Evolutionary conservation across 768 basidiomycete genomes (phyloP).

Genomic region (Rhodotorula graminis): DNA sequence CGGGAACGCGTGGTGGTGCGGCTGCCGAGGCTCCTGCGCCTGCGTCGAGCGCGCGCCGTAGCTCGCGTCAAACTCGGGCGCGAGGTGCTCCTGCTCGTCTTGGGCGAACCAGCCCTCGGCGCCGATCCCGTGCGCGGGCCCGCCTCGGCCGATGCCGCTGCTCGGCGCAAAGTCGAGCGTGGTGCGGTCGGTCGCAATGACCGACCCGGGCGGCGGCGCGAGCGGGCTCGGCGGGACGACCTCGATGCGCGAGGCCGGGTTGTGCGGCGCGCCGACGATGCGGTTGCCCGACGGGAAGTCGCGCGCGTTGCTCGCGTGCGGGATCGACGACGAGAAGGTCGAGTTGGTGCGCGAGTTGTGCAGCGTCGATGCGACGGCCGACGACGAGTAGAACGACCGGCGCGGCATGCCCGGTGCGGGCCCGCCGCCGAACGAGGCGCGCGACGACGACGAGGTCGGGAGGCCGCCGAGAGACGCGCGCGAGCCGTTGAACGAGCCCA

Average conservation of each 20-base stretch:
- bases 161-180: conserved; percentile 38
- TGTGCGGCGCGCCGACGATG: conserved; percentile 61
- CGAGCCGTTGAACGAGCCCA: conserved; percentile 5
- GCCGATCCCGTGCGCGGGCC: not conserved
- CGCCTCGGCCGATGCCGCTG: conserved; percentile 29
- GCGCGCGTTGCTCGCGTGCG: not conserved
- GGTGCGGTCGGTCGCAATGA: conserved; percentile 35
- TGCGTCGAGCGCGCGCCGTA: not conserved
- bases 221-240: conserved; percentile 67
- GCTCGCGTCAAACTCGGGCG: conserved; percentile 2
- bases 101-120: conserved; percentile 1
- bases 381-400: conserved; percentile 17
- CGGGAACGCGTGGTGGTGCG: conserved; percentile 11
- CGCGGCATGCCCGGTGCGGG: conserved; percentile 5
- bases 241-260: conserved; percentile 59
- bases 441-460: conserved; percentile 19
- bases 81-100: not conserved
- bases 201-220: conserved; percentile 49
- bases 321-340: conserved; percentile 1
- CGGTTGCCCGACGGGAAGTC: conserved; percentile 33
- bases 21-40: not conserved
- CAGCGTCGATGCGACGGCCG: conserved; percentile 8
- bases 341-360: conserved; percentile 17
- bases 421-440: conserved; percentile 15
- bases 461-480: conserved; percentile 1